Conservation (phyloP, 768 basidiomycete species). For the Suillus variegatus region DNA sequence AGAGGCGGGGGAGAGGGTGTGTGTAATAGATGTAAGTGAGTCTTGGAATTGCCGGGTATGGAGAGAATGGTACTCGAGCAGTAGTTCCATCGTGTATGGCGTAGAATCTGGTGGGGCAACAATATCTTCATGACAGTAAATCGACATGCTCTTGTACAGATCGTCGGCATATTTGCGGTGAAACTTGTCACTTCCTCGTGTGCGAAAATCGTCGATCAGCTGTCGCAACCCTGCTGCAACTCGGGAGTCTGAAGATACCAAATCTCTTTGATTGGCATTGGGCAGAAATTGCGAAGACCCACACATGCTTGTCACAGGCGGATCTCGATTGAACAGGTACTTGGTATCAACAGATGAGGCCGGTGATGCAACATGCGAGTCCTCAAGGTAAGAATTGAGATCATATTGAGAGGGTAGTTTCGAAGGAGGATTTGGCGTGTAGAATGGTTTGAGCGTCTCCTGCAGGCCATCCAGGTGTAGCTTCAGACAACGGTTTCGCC, state of each 20-base stretch:
- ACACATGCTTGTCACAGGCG: neutral
- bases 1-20: neutral
- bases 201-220: constrained; percentile 9
- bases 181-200: neutral
- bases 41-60: neutral
- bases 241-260: neutral
- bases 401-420: neutral
- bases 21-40: neutral
- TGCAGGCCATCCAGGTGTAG: neutral
- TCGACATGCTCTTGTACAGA: constrained; percentile 8
- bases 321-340: constrained; percentile 6
- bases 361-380: neutral
- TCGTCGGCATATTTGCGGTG: too few species aligned
- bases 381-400: neutral
- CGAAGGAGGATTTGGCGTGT: neutral
- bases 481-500: neutral
- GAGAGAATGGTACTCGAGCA: neutral
- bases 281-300: neutral
- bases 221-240: constrained; percentile 1
- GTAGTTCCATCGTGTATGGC: neutral
- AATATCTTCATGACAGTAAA: neutral
- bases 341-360: neutral
- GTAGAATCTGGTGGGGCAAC: neutral
- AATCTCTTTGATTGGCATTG: neutral
- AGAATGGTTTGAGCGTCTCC: neutral